Evolutionary conservation across 805 yeast species (phyloP).

Genomic region (Monosporozyma aquatica): DNA sequence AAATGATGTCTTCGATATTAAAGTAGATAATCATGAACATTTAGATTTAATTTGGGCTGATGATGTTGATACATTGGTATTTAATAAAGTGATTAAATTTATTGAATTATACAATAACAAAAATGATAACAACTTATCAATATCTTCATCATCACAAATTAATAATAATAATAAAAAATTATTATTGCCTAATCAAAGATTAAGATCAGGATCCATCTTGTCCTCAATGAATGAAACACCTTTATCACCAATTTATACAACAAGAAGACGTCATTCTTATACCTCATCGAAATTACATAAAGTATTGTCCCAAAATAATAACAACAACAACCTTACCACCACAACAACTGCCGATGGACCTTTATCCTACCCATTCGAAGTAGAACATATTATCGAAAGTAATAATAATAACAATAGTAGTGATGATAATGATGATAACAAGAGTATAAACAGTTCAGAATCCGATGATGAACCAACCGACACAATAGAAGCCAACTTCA

Average conservation of each 20-base stretch:
- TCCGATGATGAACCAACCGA: neutral
- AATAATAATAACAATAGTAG: too few species aligned
- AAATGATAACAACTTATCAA: too few species aligned
- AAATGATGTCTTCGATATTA: constrained; percentile 39
- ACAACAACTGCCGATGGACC: too few species aligned
- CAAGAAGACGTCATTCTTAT: neutral
- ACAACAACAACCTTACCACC: neutral
- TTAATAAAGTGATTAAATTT: constrained; percentile 34
- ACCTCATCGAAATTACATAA: neutral
- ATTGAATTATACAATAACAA: constrained; percentile 27
- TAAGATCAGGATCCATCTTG: neutral
- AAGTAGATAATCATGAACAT: constrained; percentile 72
- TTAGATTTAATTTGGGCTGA: constrained; percentile 85
- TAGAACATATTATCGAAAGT: too few species aligned
- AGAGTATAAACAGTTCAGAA: too few species aligned
- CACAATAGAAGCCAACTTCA: neutral
- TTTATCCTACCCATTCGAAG: too few species aligned
- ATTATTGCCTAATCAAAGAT: neutral
- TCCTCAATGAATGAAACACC: neutral
- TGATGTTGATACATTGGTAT: constrained; percentile 43
- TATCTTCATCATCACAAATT: neutral
- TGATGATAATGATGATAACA: neutral
- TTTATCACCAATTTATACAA: neutral
- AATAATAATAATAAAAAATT: neutral
- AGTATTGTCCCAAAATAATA: neutral